Base-by-base conservation (phyloP, 306 rosid species). In the Potentilla sterilis region DNA sequence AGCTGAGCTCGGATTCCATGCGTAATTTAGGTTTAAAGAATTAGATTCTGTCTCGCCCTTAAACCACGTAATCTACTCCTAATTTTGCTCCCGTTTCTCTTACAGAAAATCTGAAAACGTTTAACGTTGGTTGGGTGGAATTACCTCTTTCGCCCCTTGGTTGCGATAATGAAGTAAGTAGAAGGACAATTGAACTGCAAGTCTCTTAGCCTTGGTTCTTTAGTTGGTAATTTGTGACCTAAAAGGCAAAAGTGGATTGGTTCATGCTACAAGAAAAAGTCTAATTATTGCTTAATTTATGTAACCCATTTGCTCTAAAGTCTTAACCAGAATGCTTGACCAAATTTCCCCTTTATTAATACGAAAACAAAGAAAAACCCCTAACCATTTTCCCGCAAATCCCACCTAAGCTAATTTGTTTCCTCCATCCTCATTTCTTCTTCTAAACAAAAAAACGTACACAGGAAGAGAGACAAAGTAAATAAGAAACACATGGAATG, bases 1-100 rank as follows among this genome's bases (percentile, higher is more conserved):
- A 74, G 78, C 2, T 59, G 40, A 12, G 75, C 77, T 73, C 19
- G 9, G 73, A 80, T 83, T 64, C n/a, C 37, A 61, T 61, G 67
- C 67, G 40, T 61, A 41, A 32, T n/a, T 54, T 55, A 28, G 62
- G 62, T 55, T 61, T 32, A 28, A 61, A 34, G n/a, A 57, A 22
- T 5, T 10, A 24, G 38, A 58, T 58, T 58, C 38, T 21, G n/a
- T n/a, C n/a, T 21, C 0, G 55, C 55, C 62, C 5, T 55, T 32
- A 61, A 61, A 61, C 19, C 67, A 61, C 40, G 67, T 61, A n/a
- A 61, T 61, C 40, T 61, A 10, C 13, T 61, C 67, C 67, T 61
- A 61, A 61, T 32, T 61, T 28, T 61, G 18, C 67, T 61, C 67
- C 8, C 67, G 3, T 61, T 61, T 61, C 22, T 6, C 59, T 52